Conservation (phyloP, 176 grass and related monocot genomes). For the Melocanna baccifera region DNA sequence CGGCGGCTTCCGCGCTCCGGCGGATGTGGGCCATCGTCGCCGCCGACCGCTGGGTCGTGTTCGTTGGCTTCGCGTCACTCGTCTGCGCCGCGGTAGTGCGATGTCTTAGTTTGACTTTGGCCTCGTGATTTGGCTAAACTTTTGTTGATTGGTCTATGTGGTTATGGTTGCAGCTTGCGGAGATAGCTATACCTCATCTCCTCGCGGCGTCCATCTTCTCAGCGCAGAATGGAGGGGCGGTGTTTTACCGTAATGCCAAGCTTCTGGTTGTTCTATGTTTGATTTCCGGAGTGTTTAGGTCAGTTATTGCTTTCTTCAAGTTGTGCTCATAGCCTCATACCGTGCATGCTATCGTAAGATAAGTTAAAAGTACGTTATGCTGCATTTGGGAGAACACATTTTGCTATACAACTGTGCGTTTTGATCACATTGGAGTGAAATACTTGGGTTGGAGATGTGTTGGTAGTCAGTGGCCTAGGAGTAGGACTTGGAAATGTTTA, state of each 20-base stretch:
- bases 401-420: not conserved
- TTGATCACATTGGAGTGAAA: not conserved
- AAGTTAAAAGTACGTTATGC: not conserved
- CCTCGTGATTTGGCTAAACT: not conserved
- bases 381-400: not conserved
- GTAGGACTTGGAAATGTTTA: not conserved
- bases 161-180: conserved; percentile 61
- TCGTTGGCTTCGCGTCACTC: conserved; percentile 72
- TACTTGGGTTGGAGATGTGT: not conserved
- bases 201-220: conserved; percentile 92
- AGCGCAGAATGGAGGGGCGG: conserved; percentile 64
- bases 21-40: conserved; percentile 90
- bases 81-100: conserved; percentile 69
- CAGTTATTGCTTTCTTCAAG: conserved; percentile 21
- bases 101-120: not conserved
- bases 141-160: conserved; percentile 27
- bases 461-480: not conserved
- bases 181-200: conserved; percentile 95
- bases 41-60: conserved; percentile 61
- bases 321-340: not conserved
- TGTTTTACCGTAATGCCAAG: conserved; percentile 84
- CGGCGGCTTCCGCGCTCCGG: conserved; percentile 56
- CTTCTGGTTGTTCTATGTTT: conserved; percentile 76
- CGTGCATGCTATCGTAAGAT: not conserved
- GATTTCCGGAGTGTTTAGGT: conserved; percentile 91